A percentile compares a stretch with the other conserved stretches of the same genome.
phyloP scores from a whole-genome alignment of 73 alveolate species.

The Paramecium caudatum region DNA sequence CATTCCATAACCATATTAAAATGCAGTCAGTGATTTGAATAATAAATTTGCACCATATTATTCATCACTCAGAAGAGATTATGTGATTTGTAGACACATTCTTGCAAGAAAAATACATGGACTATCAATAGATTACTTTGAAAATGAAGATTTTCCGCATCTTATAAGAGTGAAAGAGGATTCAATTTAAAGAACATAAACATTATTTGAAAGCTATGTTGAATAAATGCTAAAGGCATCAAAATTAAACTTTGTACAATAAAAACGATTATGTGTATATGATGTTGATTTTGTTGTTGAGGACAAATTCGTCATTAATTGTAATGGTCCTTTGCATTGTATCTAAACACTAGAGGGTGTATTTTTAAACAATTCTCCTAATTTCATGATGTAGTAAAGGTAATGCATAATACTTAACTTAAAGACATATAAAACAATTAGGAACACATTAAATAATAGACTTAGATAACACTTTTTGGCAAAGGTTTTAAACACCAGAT shows the following conservation, averaged over 20 bases:
- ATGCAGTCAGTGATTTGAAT: neutral
- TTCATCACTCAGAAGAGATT: neutral
- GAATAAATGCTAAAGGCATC: neutral
- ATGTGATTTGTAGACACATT: neutral
- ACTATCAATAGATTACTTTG: neutral
- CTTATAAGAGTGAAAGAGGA: neutral
- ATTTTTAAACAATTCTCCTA: constrained; percentile 3
- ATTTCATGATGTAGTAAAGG: constrained; percentile 30
- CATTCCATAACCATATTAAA: neutral
- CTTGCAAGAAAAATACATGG: neutral
- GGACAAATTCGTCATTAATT: neutral
- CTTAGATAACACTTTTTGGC: constrained; percentile 5
- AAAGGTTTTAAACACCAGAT: neutral
- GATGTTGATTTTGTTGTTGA: neutral
- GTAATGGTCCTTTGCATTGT: constrained; percentile 14
- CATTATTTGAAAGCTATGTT: neutral
- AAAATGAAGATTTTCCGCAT: constrained; percentile 11
- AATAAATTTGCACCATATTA: neutral
- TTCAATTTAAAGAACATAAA: neutral
- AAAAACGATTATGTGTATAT: neutral
- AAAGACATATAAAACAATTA: constrained; percentile 43
- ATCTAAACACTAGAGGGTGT: neutral
- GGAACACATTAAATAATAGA: constrained; percentile 12
- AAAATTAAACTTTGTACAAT: neutral
- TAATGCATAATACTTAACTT: constrained; percentile 21